Evolutionary conservation across 768 basidiomycete species (phyloP), one percentile per base, ranked within the genome.

Genomic region (Clathrus columnatus): DNA sequence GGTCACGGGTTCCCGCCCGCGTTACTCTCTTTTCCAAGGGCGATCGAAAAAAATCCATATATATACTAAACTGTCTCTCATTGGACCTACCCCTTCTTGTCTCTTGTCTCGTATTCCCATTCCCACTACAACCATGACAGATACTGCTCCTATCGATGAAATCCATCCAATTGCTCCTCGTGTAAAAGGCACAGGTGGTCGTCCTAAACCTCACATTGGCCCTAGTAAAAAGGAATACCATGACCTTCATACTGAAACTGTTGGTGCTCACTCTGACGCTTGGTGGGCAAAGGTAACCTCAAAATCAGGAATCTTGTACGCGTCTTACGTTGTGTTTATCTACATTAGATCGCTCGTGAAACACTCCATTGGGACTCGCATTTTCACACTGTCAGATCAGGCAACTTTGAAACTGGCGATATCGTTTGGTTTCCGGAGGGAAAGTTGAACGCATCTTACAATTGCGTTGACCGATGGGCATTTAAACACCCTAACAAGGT

Each of bases 391-490:
- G 91, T 97, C 57, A 75, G 85, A 63, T 74, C 87, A 4, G 95
- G 95, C 44, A 74, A 77, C 6, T 97, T 98, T 64, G 76, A 79
- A 64, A 80, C 78, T 1, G 95, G 94, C 26, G 91, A 96, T 67
- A 83, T 95, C 57, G 79, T 79, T 59, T 98, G 95, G 95, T 98
- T 97, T 79, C 91, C 91, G 4, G 94, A 99, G 64, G 95, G 95
- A 27, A 85, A 76, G 4, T 71, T 95, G 62, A 96, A 94, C 65
- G 95, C 86, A 1, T 83, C 91, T 7, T 98, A 98, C 78, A 99
- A 99, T 71, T 95, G 92, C 64, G 91, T 99, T 49, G 96, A 99
- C 69, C 82, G 95, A 55, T 94, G 91, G 85, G 95, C 91, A 16
- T 93, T 86, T 74, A 81, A 83, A 66, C 73, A 93, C 64, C 96